A percentile compares a stretch with the other conserved stretches of the same genome.
phyloP scores from a whole-genome alignment of 331 rosid genomes.

The Prunus yedoensis region DNA sequence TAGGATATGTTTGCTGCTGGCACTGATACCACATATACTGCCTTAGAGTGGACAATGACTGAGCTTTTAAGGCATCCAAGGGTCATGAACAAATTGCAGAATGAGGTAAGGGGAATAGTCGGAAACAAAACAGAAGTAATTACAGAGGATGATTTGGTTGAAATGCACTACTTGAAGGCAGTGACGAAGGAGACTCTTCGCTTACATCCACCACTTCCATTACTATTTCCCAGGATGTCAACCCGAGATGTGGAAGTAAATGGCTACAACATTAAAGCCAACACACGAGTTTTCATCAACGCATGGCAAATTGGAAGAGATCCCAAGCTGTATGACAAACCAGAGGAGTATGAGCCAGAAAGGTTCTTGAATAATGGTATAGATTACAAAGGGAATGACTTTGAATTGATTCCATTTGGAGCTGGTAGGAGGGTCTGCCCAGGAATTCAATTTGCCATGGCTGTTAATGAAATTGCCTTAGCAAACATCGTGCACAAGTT shows the following conservation, averaged over 20 bases:
- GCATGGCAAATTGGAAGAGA: too few species aligned
- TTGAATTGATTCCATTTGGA: too few species aligned
- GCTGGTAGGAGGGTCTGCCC: too few species aligned
- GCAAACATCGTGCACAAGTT: too few species aligned
- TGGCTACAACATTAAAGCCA: too few species aligned
- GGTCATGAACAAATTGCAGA: conserved; percentile 12
- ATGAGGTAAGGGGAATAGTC: conserved; percentile 8
- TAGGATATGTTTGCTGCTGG: conserved; percentile 24
- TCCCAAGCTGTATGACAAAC: too few species aligned
- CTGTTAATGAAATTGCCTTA: too few species aligned
- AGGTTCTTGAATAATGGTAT: too few species aligned
- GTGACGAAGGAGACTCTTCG: conserved; percentile 37
- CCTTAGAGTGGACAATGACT: conserved; percentile 32
- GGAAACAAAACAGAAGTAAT: conserved; percentile 11
- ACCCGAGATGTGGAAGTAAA: conserved; percentile 6
- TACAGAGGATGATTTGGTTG: conserved; percentile 27
- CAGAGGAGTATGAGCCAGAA: too few species aligned
- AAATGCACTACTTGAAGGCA: conserved; percentile 36
- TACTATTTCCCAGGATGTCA: conserved; percentile 25
- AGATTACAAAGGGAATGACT: too few species aligned
- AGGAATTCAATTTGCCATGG: too few species aligned
- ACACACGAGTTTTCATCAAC: too few species aligned
- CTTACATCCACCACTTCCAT: conserved; percentile 34
- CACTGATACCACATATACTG: conserved; percentile 6
- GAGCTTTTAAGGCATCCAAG: conserved; percentile 24